A percentile compares a stretch with the other conserved stretches of the same genome.
Evolutionary conservation across 768 basidiomycete genomes (phyloP).

Genomic region (Udeniomyces megalosporus): DNA sequence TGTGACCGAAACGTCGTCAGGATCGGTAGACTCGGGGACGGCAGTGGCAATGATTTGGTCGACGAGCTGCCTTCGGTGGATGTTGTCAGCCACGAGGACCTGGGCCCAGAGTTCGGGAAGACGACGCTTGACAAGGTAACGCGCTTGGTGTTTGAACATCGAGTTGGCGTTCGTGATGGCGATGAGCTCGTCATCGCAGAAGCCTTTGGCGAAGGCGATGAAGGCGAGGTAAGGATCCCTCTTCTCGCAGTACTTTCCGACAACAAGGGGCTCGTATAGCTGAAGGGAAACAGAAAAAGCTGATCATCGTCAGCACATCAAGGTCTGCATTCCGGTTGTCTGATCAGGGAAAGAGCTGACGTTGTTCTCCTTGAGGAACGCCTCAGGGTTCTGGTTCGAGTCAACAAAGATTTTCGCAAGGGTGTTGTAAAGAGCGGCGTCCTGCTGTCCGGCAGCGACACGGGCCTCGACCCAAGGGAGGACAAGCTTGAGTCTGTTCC

Average conservation of each 20-base stretch:
- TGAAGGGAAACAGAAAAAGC: conserved; percentile 24
- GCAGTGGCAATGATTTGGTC: conserved; percentile 92
- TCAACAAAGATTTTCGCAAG: conserved; percentile 98
- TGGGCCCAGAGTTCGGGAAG: conserved; percentile 91
- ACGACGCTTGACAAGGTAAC: conserved; percentile 92
- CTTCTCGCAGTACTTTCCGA: conserved; percentile 98
- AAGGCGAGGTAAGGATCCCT: conserved; percentile 96
- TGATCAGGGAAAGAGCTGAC: conserved; percentile 35
- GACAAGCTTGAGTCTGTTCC: conserved; percentile 90
- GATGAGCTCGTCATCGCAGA: conserved; percentile 96
- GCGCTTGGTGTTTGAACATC: conserved; percentile 99
- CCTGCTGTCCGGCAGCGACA: conserved; percentile 84
- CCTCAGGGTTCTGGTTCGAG: conserved; percentile 94
- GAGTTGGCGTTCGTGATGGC: conserved; percentile 94
- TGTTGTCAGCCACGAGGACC: conserved; percentile 74
- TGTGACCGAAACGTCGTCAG: conserved; percentile 93
- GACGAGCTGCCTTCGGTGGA: conserved; percentile 80
- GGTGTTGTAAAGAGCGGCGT: conserved; percentile 87
- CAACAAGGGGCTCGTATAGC: conserved; percentile 90
- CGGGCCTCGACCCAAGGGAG: conserved; percentile 92
- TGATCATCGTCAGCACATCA: too few species aligned
- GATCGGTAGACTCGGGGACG: conserved; percentile 88
- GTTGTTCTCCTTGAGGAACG: conserved; percentile 97
- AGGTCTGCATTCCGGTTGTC: not conserved
- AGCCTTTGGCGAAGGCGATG: conserved; percentile 97